A percentile compares a stretch with the other conserved stretches of the same genome.
Evolutionary conservation across 176 grass and related monocot species (phyloP).

Genomic region (Aegilops speltoides): DNA sequence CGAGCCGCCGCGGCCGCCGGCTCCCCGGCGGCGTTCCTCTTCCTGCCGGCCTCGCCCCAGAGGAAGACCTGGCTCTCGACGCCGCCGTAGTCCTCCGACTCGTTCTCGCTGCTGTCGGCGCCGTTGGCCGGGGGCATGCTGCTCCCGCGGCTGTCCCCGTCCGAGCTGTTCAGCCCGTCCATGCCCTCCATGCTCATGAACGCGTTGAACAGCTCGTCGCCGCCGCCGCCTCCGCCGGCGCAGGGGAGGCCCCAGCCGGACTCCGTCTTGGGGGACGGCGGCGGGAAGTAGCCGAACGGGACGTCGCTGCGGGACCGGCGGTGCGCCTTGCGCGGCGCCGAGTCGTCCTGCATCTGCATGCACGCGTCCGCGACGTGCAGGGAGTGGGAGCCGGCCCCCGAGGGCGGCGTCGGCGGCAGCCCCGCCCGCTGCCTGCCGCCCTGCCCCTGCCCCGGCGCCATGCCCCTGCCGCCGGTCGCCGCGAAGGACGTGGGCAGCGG

Average conservation of each 20-base stretch:
- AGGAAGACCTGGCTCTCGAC: slow-evolving; percentile 48
- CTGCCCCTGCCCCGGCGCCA: neutral
- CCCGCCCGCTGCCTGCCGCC: slow-evolving; percentile 45
- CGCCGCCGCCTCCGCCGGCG: neutral
- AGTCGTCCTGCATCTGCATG: slow-evolving; percentile 47
- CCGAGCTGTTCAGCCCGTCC: slow-evolving; percentile 77
- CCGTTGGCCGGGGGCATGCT: slow-evolving; percentile 64
- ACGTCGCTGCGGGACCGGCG: slow-evolving; percentile 73
- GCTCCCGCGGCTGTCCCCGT: slow-evolving; percentile 80
- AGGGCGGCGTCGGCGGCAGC: slow-evolving; percentile 54
- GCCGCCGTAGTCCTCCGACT: slow-evolving; percentile 67
- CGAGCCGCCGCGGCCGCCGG: neutral
- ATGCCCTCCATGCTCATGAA: slow-evolving; percentile 89
- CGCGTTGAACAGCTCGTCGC: slow-evolving; percentile 78
- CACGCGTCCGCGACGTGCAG: slow-evolving; percentile 45
- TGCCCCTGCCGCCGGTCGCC: neutral
- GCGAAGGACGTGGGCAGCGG: slow-evolving; percentile 27
- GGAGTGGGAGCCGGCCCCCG: slow-evolving; percentile 20
- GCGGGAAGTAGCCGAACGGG: slow-evolving; percentile 63
- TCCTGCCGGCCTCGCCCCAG: slow-evolving; percentile 40
- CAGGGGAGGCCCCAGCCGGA: slow-evolving; percentile 14
- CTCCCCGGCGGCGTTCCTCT: slow-evolving; percentile 44
- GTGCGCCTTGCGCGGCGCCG: slow-evolving; percentile 65
- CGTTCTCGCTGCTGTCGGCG: slow-evolving; percentile 95
- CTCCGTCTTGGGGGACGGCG: slow-evolving; percentile 57